These are phyloP conservation scores for Mrakia gelida DNA, from an alignment of 768 basidiomycete genomes.

Conservation along the genomic window DNA sequence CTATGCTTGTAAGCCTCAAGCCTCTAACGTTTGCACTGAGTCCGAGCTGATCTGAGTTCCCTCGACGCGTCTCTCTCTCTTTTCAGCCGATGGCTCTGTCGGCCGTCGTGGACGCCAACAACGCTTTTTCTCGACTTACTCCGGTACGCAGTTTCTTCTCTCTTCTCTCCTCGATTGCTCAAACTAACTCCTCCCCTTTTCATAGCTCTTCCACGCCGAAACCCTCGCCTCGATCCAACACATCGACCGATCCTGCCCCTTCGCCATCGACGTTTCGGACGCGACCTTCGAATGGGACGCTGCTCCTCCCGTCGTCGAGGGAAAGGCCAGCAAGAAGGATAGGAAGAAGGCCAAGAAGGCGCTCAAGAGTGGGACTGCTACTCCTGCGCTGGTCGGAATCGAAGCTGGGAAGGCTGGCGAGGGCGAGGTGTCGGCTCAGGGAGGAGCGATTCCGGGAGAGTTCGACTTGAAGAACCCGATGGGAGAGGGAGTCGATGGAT, in stretches of 20 bases:
- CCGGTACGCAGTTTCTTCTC: slow-evolving; percentile 41
- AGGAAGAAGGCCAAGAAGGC: slow-evolving; percentile 19
- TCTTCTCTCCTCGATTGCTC: not conserved
- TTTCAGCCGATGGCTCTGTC: slow-evolving; percentile 48
- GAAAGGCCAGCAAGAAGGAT: slow-evolving; percentile 1
- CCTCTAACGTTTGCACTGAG: too few species aligned
- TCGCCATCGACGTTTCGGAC: slow-evolving; percentile 54
- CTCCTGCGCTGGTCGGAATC: not conserved
- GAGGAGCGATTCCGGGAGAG: slow-evolving; percentile 5
- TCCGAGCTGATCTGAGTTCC: too few species aligned
- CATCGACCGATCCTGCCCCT: slow-evolving; percentile 51
- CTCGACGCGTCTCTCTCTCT: too few species aligned
- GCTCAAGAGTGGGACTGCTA: not conserved
- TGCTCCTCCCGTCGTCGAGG: slow-evolving; percentile 32
- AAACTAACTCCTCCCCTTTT: not conserved
- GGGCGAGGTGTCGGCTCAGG: slow-evolving; percentile 11
- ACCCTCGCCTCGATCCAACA: slow-evolving; percentile 47
- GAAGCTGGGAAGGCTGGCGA: slow-evolving; percentile 21
- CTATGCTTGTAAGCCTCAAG: slow-evolving; percentile 37
- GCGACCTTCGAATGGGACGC: slow-evolving; percentile 65
- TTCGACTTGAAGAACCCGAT: slow-evolving; percentile 7
- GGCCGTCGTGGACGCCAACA: slow-evolving; percentile 61
- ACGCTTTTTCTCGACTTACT: slow-evolving; percentile 55
- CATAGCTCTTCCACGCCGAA: slow-evolving; percentile 53
- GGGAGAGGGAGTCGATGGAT: slow-evolving; percentile 24